Conservation (phyloP, 148 eudicot species). For the Rhododendron simsii region DNA sequence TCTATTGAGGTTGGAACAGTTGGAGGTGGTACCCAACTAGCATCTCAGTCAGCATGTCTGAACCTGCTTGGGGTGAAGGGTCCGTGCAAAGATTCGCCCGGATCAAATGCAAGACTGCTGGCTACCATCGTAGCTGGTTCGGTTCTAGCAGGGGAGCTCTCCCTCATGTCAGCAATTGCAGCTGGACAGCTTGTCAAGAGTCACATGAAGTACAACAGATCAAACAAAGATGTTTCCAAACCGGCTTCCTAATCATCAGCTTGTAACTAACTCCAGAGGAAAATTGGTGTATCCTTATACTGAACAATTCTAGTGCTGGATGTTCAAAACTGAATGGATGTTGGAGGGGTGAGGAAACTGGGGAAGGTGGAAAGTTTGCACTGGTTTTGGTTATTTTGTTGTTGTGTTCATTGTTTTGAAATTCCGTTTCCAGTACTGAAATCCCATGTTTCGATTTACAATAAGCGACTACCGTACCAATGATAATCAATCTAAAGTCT, state of each 20-base stretch:
- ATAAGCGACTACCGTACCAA: no score
- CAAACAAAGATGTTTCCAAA: constrained; percentile 48
- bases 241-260: constrained; percentile 13
- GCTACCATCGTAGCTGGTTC: constrained; percentile 77
- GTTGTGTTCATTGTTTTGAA: neutral
- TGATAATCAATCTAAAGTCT: neutral
- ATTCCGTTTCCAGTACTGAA: neutral
- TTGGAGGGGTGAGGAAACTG: neutral
- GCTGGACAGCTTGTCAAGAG: constrained; percentile 82
- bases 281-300: neutral
- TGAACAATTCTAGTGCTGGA: neutral
- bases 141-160: constrained; percentile 84
- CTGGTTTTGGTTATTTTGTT: neutral
- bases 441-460: neutral
- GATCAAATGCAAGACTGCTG: constrained; percentile 62
- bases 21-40: constrained; percentile 80
- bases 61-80: constrained; percentile 82
- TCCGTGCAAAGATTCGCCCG: constrained; percentile 62
- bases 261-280: no score
- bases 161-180: constrained; percentile 83
- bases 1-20: constrained; percentile 88
- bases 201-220: constrained; percentile 84
- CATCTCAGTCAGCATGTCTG: constrained; percentile 80
- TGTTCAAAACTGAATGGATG: neutral
- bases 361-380: neutral